These are phyloP conservation scores for Cercophora newfieldiana DNA, from an alignment of 495 filamentous ascomycete species.

Conservation along the genomic window DNA sequence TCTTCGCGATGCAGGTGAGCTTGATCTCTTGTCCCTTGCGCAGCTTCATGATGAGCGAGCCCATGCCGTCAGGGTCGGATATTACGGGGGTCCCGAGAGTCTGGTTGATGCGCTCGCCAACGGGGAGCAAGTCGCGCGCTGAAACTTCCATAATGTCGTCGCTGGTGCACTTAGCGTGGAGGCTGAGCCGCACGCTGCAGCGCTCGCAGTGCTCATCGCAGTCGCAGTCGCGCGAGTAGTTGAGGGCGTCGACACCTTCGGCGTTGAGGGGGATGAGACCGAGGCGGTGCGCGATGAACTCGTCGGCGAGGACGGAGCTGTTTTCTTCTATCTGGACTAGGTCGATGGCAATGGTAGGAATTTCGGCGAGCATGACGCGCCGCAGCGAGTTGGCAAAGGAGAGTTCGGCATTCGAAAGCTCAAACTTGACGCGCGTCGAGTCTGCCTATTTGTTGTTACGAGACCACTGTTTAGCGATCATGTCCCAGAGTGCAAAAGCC, in stretches of 20 bases:
- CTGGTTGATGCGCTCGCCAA: conserved; percentile 64
- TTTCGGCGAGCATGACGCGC: conserved; percentile 88
- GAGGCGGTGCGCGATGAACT: conserved; percentile 91
- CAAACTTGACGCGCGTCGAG: conserved; percentile 72
- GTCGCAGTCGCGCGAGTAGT: conserved; percentile 93
- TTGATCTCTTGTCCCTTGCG: conserved; percentile 83
- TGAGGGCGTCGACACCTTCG: conserved; percentile 75
- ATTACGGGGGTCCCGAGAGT: conserved; percentile 77
- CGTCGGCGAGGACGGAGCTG: conserved; percentile 91
- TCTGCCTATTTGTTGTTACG: conserved; percentile 55
- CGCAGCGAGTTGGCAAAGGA: conserved; percentile 93
- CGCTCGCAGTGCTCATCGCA: conserved; percentile 90
- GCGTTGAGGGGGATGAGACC: conserved; percentile 88
- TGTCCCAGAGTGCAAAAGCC: not conserved
- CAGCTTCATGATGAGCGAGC: conserved; percentile 83
- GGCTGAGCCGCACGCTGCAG: conserved; percentile 78
- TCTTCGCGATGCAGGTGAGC: conserved; percentile 91
- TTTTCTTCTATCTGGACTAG: conserved; percentile 90
- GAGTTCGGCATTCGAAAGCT: conserved; percentile 75
- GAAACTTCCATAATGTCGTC: conserved; percentile 88
- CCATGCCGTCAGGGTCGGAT: conserved; percentile 74
- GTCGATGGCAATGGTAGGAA: conserved; percentile 94
- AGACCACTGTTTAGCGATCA: conserved; percentile 3
- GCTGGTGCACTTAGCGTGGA: conserved; percentile 79
- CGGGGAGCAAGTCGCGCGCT: conserved; percentile 77